Evolutionary conservation across 2,329 filamentous ascomycete genomes (phyloP).

Genomic region (Chaetomium strumarium): DNA sequence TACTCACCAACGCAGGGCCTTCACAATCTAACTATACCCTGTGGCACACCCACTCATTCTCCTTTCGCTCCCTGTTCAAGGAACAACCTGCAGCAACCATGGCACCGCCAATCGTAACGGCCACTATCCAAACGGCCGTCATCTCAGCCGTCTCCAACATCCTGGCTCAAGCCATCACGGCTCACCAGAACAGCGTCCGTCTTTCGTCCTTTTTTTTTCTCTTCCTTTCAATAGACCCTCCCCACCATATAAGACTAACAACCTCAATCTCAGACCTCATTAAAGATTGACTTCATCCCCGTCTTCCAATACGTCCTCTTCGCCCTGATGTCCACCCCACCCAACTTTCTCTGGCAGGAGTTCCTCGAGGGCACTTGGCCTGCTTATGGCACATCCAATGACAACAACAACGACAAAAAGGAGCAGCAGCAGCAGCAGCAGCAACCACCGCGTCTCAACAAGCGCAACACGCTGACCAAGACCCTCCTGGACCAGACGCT

Average conservation of each 20-base stretch:
- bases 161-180: conserved; percentile 63
- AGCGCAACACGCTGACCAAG: conserved; percentile 42
- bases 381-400: conserved; percentile 45
- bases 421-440: too few relatives aligned
- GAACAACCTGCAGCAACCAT: conserved; percentile 19
- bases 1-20: too few relatives aligned
- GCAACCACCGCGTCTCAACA: conserved; percentile 51
- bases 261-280: conserved; percentile 42
- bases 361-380: conserved; percentile 72
- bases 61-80: neutral
- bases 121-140: conserved; percentile 59
- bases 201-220: neutral
- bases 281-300: conserved; percentile 59
- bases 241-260: neutral
- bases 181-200: conserved; percentile 54
- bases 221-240: too few relatives aligned
- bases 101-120: conserved; percentile 47
- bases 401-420: conserved; percentile 37
- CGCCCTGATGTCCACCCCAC: conserved; percentile 66
- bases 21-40: too few relatives aligned
- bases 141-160: conserved; percentile 65
- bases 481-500: conserved; percentile 50
- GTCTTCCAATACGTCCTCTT: conserved; percentile 74
- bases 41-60: too few relatives aligned
- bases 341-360: conserved; percentile 80